Evolutionary conservation across 1,139 yeast genomes (phyloP).

Genomic region (Taphrina confusa): DNA sequence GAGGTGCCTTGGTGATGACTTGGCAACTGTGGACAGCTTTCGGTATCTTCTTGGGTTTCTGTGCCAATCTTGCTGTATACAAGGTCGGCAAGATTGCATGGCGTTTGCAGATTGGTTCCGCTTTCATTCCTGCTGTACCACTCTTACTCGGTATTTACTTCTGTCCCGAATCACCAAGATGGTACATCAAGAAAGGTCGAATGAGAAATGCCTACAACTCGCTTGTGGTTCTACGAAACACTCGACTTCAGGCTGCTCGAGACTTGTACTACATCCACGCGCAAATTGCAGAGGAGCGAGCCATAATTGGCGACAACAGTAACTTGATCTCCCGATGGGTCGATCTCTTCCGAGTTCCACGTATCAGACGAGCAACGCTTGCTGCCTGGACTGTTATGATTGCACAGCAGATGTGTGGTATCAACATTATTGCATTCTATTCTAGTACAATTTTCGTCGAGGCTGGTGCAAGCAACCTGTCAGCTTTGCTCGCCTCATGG

Average conservation of each 20-base stretch:
- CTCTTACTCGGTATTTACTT: constrained; percentile 68
- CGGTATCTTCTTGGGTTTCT: constrained; percentile 81
- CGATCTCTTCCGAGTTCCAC: constrained; percentile 64
- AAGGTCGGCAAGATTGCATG: constrained; percentile 61
- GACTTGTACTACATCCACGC: constrained; percentile 73
- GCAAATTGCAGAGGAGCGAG: constrained; percentile 65
- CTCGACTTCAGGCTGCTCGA: constrained; percentile 66
- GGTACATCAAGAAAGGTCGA: constrained; percentile 70
- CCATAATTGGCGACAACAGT: constrained; percentile 49
- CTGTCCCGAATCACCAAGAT: constrained; percentile 78
- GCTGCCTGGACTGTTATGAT: constrained; percentile 84
- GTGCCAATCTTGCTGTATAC: constrained; percentile 64
- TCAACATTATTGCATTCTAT: constrained; percentile 83
- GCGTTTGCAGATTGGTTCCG: constrained; percentile 81
- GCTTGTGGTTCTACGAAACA: constrained; percentile 54
- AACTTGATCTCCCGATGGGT: constrained; percentile 43
- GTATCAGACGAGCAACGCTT: constrained; percentile 79
- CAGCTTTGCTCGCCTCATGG: constrained; percentile 75
- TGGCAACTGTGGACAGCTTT: constrained; percentile 90
- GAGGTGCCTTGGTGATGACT: constrained; percentile 82
- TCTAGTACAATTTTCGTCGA: constrained; percentile 66
- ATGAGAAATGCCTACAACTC: constrained; percentile 61
- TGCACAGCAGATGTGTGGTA: constrained; percentile 92
- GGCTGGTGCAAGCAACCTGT: constrained; percentile 62
- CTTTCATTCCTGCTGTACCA: constrained; percentile 69